Base-by-base conservation (phyloP, 2,329 filamentous ascomycete genomes). In the Ascochyta pisi region DNA sequence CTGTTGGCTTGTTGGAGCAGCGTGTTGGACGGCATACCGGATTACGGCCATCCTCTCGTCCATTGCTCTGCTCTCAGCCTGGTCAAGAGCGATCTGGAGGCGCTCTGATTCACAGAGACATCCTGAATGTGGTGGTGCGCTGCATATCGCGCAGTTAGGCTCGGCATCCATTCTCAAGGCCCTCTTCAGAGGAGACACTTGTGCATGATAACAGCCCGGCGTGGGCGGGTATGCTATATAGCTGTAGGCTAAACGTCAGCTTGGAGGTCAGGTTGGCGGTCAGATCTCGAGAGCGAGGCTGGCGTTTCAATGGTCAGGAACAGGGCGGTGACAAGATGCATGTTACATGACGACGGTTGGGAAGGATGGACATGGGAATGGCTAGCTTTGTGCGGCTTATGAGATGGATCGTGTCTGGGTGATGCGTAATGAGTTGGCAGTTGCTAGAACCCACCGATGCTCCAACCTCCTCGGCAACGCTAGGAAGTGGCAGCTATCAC, bases 111-210 rank as follows among this genome's bases (percentile, higher is more conserved):
- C 74, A 64, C 74, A 77, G 45, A 71, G 68, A 58, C 74, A 77
- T 69, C 75, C 74, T 47, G 73, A 69, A 54, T 73, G 70, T 35
- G 71, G 65, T 33, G 73, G 73, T 51, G 73, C 74, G 69, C 74
- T 74, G 63, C 74, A 77, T 58, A 77, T 77, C 54, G 74, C 74
- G 62, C 74, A 77, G 61, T 74, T 77, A 19, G 74, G 74, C 64
- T 68, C 67, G 50, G 68, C 68, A 66, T 77, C 73, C 73, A 75
- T 76, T 35, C 68, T 62, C 51, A 60, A 53, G 58, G 63, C 49
- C 59, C 51, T 63, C 58, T 69, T 65, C 65, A 65, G 60, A 55
- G 50, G 41, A 59, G 59, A 63, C 49, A 57, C 54, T 57, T 62
- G 60, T 57, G 65, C 70, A 75, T 74, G 53, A 57, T 69, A 63